Percentiles rank a stretch among this genome's conserved stretches.
These are phyloP conservation scores for Boehmeria nivea DNA, from an alignment of 306 rosid genomes.

Conservation along the genomic window DNA sequence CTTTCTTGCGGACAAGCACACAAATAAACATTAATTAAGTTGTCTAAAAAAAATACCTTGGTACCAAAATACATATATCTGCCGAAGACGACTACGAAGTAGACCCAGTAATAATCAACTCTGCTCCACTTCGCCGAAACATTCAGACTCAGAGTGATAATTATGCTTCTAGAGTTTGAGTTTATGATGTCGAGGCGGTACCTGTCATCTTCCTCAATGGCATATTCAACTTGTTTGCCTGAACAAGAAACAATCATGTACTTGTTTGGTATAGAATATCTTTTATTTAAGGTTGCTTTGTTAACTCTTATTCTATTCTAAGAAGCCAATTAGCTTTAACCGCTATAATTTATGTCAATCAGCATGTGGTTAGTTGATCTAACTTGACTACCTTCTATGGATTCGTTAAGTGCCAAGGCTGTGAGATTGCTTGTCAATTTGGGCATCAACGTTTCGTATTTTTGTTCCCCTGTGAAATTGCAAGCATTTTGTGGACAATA, in stretches of 20 bases:
- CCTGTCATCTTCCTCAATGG: conserved; percentile 50
- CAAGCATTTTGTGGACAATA: neutral
- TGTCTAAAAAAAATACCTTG: too few relatives aligned
- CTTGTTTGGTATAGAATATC: too few relatives aligned
- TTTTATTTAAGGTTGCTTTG: too few relatives aligned
- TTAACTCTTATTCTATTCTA: too few relatives aligned
- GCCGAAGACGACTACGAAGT: too few relatives aligned
- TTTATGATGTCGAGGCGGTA: conserved; percentile 54
- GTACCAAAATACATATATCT: too few relatives aligned
- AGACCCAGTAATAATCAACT: too few relatives aligned
- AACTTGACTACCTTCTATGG: conserved; percentile 32
- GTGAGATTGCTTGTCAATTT: conserved; percentile 12
- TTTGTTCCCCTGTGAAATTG: conserved; percentile 39
- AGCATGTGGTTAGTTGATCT: too few relatives aligned
- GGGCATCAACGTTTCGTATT: conserved; percentile 29
- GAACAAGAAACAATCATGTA: conserved; percentile 4
- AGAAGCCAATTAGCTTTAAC: too few relatives aligned
- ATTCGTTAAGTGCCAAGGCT: conserved; percentile 11
- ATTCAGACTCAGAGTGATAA: conserved; percentile 31
- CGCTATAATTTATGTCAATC: too few relatives aligned
- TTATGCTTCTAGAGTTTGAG: conserved; percentile 41
- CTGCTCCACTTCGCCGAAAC: conserved; percentile 63
- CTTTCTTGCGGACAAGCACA: too few relatives aligned
- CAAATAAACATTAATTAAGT: too few relatives aligned
- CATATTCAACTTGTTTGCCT: conserved; percentile 54